Evolutionary conservation across 1,284 basidiomycete genomes (phyloP), one percentile per base, ranked within the genome.

Genomic region (Boletus sp.): DNA sequence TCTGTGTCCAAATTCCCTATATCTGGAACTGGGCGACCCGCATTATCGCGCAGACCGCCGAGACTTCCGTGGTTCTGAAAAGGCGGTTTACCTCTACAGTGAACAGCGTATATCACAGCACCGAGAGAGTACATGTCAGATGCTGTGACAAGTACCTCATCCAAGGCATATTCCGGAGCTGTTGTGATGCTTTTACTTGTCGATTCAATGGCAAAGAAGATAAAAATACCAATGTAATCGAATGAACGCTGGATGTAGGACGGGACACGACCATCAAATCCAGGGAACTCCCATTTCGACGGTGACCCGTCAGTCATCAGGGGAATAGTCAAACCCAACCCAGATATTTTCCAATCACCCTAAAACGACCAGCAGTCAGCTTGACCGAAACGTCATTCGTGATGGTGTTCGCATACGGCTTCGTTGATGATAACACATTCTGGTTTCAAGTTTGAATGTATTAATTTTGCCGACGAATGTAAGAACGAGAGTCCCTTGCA

Each of bases 341-440:
- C 94, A 13, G 88, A 86, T 41, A 99, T 78, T 71, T 98, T 99
- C 95, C 95, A 99, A 68, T 99, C 95, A 30, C 96, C 95, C 90
- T 96, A 55, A 44, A 50, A 33, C 14, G 30, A 39, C 34, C 25
- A 19, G 29, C 13, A 16, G 7, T 64, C 30, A 44, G 30, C 27
- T 27, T 17, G 8, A 41, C 4, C 41, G 26, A 44, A 35, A 41
- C 30, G 13, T 36, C 27, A 25, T 17, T 19, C 22, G 8, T 25
- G 22, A 23, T 23, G 33, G 14, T 40, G 17, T 37, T 36, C 14
- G 76, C 87, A 62, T 54, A 93, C 92, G 56, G 91, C 82, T 51
- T 80, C 78, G 61, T 96, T 97, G 61, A 97, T 86, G 13, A 96
- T 74, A 46, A 97, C 69, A 70, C 79, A 86, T 57, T 94, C 92